Conservation (phyloP, 768 basidiomycete species). For the Leccinum disarticulatum region DNA sequence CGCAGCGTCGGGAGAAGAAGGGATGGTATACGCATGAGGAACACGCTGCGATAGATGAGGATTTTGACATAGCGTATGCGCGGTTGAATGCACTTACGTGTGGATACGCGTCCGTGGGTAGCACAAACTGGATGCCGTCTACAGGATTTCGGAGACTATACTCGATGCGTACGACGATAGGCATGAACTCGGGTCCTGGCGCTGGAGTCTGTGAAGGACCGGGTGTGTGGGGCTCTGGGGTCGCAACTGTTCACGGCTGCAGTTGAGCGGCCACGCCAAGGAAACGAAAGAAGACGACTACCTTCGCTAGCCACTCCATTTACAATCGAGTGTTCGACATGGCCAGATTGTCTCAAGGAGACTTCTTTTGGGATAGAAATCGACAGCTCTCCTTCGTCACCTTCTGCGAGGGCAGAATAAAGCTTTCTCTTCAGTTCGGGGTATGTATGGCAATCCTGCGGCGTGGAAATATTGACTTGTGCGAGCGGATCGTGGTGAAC, state of each 20-base stretch:
- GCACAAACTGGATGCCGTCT: constrained; percentile 82
- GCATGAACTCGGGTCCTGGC: constrained; percentile 64
- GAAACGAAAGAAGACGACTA: constrained; percentile 26
- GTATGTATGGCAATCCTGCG: constrained; percentile 81
- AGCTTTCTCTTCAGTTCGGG: constrained; percentile 91
- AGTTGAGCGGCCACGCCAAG: constrained; percentile 8
- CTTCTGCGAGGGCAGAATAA: constrained; percentile 87
- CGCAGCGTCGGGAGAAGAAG: constrained; percentile 87
- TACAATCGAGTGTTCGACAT: constrained; percentile 34
- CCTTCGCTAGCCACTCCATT: constrained; percentile 57
- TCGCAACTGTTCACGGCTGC: constrained; percentile 48
- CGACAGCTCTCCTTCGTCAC: constrained; percentile 92
- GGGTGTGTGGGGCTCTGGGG: constrained; percentile 81
- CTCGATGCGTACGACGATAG: constrained; percentile 71
- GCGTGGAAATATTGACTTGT: constrained; percentile 62
- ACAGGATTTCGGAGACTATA: constrained; percentile 82
- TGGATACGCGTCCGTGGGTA: constrained; percentile 80
- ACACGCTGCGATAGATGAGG: constrained; percentile 58
- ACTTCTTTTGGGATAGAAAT: constrained; percentile 82
- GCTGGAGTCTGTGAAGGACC: constrained; percentile 37
- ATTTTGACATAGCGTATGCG: constrained; percentile 2
- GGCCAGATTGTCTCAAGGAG: constrained; percentile 58
- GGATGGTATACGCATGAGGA: constrained; percentile 90
- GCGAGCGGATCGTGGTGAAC: constrained; percentile 74
- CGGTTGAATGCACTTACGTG: constrained; percentile 55